A percentile compares a stretch with the other conserved stretches of the same genome.
Evolutionary conservation across 768 basidiomycete species (phyloP).

Genomic region (Rhizopogon vulgaris): DNA sequence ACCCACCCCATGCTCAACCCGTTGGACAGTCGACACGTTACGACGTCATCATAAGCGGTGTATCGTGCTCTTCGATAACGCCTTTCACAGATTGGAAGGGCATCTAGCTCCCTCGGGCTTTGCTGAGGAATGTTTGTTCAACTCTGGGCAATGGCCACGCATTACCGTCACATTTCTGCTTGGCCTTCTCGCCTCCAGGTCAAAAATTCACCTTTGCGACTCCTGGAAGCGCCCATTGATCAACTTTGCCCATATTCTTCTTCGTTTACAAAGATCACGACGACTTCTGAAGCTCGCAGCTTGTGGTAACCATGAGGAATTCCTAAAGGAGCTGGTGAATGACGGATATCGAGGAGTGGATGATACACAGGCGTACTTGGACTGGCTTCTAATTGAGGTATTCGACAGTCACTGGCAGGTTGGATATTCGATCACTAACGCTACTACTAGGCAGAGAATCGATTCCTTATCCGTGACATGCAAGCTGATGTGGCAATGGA

Average conservation of each 20-base stretch:
- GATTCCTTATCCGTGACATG: conserved; percentile 20
- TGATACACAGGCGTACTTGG: conserved; percentile 6
- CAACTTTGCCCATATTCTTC: conserved; percentile 18
- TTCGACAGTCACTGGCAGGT: background rate
- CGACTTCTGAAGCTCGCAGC: conserved; percentile 20
- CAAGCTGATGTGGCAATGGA: conserved; percentile 23
- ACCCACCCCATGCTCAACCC: background rate
- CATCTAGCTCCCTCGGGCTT: conserved; percentile 8
- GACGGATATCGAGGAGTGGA: conserved; percentile 16
- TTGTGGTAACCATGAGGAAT: conserved; percentile 4
- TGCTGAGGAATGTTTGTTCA: conserved; percentile 9
- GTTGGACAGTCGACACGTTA: background rate
- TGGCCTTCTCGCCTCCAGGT: conserved; percentile 18
- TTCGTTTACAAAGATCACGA: conserved; percentile 29
- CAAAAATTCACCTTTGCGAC: conserved; percentile 5
- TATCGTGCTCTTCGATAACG: background rate
- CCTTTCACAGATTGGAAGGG: background rate
- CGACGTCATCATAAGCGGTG: conserved; percentile 1
- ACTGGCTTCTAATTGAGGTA: conserved; percentile 18
- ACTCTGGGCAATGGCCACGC: conserved; percentile 29
- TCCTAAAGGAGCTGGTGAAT: conserved; percentile 12
- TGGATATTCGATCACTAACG: background rate
- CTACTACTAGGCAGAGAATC: conserved; percentile 21
- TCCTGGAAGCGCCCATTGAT: conserved; percentile 25
- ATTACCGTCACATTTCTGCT: conserved; percentile 25